Base-by-base conservation (phyloP, 345 rosid species). In the Eucalyptus melliodora region DNA sequence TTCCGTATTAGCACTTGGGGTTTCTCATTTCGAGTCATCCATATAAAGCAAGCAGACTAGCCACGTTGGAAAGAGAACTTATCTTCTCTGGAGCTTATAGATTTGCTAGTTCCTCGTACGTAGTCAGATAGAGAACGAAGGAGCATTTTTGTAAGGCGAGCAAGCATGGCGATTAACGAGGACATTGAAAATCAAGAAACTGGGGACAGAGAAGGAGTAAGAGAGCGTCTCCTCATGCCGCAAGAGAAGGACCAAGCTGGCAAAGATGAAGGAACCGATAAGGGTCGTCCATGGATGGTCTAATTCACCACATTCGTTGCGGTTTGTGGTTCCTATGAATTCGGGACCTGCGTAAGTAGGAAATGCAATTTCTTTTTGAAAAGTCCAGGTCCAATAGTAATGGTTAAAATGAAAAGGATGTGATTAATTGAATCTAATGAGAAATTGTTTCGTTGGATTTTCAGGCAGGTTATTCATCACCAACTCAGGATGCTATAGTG, bases 381-480 rank as follows among this genome's bases (percentile, higher is more conserved):
- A 15, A 44, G 42, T 40, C 17, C 6, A 8, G 27, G 44, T 85
- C 31, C 16, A 42, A 0, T 51, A 17, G 56, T 51, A 17, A 17
- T 7, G 85, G 15, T 69, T 51, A 24, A 21, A 53, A 19, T 34
- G 50, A 44, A 69, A 44, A 56, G 65, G 77, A 72, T 72, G 83
- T 19, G 27, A 72, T 37, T 10, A 5, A 69, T 17, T 11, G 45
- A 72, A 37, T 21, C 83, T 72, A 23, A 37, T 37, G 30, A 62
- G 37, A 31, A 45, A 37, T 87, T 87, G 34, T 14, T 60, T 51
- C 60, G 77, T 89, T 56, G 82, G 87, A 37, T 34, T 87, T 93
- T 81, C 97, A 96, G 99, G 97, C 93, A 19, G 99, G 99, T 49
- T 97, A 95, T 89, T 97, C 99, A 24, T 97, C 99, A 44, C 99